Evolutionary conservation across 148 eudicot genomes (phyloP), one percentile per base, ranked within the genome.

Genomic region (Fagopyrum homotropicum): DNA sequence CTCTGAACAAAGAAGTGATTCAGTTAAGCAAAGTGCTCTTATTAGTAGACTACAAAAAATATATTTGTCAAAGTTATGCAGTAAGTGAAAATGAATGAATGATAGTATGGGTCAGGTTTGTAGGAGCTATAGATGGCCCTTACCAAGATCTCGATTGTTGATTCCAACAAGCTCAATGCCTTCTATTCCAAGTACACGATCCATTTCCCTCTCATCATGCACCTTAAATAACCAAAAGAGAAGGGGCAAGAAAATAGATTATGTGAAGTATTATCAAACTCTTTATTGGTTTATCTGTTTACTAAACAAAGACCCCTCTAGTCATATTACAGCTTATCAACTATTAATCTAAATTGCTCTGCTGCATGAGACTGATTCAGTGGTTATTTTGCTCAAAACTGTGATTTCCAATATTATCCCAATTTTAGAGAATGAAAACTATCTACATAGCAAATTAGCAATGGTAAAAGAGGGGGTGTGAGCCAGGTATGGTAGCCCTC

Each of bases 141-240:
- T 85, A 94, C 98, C 97, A 57, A 94, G 96, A 86, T 90, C 82
- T 16, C 98, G 91, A 51, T 94, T 94, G 81, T 94, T 94, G 86
- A 94, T 94, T 83, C 98, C 98, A 76, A 94, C 78, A 69, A 94
- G 87, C 80, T 90, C 77, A 79, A 94, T 77, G 44, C 97, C 98
- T 22, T 90, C 93, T 66, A 95, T 88, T 69, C 72, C 86, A 45
- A 95, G 96, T 50, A 95, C 92, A 16, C 97, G 97, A 66, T 95
- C 98, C 92, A 95, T 87, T 84, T 95, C 98, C 80, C 86, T 87
- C 80, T 87, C 98, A 84, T 90, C 81, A 74, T 93, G 98, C 56
- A 93, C 98, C 98, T 93, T 78, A 66, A 66, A 12, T 4, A 35
- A 47, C 47, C 45, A 6, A 43, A 40, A 40, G 43, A 40, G 17